phyloP scores from a whole-genome alignment of 129 eudicot species.

The Saposhnikovia divaricata region DNA sequence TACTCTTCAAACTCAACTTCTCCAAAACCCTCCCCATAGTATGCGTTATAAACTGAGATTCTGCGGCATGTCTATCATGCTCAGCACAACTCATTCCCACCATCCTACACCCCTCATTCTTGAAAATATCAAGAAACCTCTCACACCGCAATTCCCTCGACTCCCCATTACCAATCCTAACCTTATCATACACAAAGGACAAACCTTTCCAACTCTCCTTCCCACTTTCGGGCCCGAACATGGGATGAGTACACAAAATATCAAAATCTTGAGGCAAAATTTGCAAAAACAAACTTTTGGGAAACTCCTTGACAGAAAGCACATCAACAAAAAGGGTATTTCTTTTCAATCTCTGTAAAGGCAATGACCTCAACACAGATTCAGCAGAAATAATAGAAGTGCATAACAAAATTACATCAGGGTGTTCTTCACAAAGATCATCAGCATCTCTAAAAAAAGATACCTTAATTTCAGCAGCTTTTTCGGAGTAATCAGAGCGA shows the following conservation, averaged over 20 bases:
- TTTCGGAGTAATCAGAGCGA: conserved; percentile 53
- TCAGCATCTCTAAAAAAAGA: conserved; percentile 44
- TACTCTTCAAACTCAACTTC: conserved; percentile 45
- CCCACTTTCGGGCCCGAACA: conserved; percentile 96
- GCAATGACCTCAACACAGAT: conserved; percentile 52
- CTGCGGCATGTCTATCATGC: conserved; percentile 82
- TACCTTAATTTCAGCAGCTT: conserved; percentile 42
- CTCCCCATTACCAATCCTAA: conserved; percentile 53
- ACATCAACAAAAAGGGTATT: conserved; percentile 83
- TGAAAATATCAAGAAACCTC: conserved; percentile 50
- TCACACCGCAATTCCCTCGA: conserved; percentile 47
- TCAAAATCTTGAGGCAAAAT: conserved; percentile 57
- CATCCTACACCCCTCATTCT: conserved; percentile 79
- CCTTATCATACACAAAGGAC: conserved; percentile 73
- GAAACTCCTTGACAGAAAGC: conserved; percentile 72
- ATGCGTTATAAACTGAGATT: conserved; percentile 77
- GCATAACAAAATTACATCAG: conserved; percentile 68
- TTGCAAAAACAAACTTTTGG: conserved; percentile 45
- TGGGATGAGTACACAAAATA: conserved; percentile 81
- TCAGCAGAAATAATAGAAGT: conserved; percentile 71
- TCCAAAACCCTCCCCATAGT: conserved; percentile 77
- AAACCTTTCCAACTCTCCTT: conserved; percentile 58
- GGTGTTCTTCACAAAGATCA: conserved; percentile 89
- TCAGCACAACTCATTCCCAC: conserved; percentile 81
- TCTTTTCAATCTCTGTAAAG: conserved; percentile 54